Conservation (phyloP, 2,329 filamentous ascomycete species). For the Colletotrichum noveboracense region DNA sequence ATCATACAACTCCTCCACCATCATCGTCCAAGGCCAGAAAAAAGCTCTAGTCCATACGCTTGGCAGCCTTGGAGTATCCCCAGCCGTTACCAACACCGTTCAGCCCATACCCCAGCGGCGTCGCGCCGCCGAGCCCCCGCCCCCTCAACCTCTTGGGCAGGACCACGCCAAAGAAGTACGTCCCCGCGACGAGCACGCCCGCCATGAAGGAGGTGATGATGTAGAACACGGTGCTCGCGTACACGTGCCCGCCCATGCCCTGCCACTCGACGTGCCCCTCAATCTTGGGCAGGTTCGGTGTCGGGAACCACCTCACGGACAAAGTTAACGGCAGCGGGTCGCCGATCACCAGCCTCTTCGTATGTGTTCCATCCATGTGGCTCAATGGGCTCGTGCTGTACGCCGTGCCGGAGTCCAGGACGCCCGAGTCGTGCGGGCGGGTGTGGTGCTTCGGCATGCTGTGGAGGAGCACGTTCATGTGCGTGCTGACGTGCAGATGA, state of each 20-base stretch:
- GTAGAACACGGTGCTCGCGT: conserved; percentile 69
- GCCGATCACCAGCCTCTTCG: conserved; percentile 80
- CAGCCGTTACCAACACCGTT: conserved; percentile 61
- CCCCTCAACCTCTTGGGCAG: conserved; percentile 59
- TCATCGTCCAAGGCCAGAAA: background rate
- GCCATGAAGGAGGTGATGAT: conserved; percentile 63
- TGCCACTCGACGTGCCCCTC: conserved; percentile 70
- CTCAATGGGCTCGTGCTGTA: conserved; percentile 81
- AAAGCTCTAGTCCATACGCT: conserved; percentile 50
- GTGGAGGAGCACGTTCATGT: conserved; percentile 89
- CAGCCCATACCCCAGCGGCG: conserved; percentile 58
- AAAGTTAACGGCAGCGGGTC: conserved; percentile 82
- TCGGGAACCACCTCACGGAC: conserved; percentile 86
- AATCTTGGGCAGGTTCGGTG: conserved; percentile 71
- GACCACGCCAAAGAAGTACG: conserved; percentile 67
- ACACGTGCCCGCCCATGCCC: conserved; percentile 68
- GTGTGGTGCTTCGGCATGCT: conserved; percentile 66
- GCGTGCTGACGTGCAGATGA: conserved; percentile 89
- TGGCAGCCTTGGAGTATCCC: conserved; percentile 63
- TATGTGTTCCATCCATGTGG: conserved; percentile 57
- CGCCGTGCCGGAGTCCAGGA: conserved; percentile 84
- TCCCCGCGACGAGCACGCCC: conserved; percentile 56
- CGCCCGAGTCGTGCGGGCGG: conserved; percentile 72
- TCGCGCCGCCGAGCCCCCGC: conserved; percentile 59
- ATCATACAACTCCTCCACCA: conserved; percentile 3